phyloP scores from a whole-genome alignment of 164 flowering plant genomes.

The Santalum album region DNA sequence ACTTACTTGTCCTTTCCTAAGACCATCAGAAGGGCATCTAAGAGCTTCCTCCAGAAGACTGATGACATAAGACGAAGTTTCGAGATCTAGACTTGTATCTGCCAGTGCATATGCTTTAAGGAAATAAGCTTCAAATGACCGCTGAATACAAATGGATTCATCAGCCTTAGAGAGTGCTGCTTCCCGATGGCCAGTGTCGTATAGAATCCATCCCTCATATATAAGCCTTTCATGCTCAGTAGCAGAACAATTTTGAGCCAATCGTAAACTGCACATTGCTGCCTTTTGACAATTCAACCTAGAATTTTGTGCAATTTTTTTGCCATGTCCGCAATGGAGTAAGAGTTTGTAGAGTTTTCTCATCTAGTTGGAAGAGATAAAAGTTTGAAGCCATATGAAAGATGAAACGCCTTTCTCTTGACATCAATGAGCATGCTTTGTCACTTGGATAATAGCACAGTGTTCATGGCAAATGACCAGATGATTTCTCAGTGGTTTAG shows the following conservation, averaged over 20 bases:
- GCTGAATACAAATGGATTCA: constrained; percentile 59
- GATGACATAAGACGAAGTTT: not conserved
- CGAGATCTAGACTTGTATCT: constrained; percentile 16
- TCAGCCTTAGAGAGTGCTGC: constrained; percentile 84
- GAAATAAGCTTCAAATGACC: constrained; percentile 89
- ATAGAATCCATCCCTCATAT: constrained; percentile 76
- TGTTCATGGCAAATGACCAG: too few species aligned
- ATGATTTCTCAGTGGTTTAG: too few species aligned
- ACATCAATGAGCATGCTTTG: not conserved
- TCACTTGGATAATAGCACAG: too few species aligned
- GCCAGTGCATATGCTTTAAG: constrained; percentile 60
- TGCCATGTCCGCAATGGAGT: too few species aligned
- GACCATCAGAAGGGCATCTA: constrained; percentile 6
- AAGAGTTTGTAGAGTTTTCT: too few species aligned
- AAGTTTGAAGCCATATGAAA: not conserved
- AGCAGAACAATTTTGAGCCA: constrained; percentile 60
- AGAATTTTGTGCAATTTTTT: constrained; percentile 5
- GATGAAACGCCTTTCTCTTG: not conserved
- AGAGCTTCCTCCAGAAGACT: constrained; percentile 5
- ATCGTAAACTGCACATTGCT: constrained; percentile 70
- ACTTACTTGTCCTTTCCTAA: constrained; percentile 5
- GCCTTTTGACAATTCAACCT: constrained; percentile 90
- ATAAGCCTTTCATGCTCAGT: constrained; percentile 58
- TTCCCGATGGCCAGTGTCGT: constrained; percentile 76
- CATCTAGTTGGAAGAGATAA: not conserved